Evolutionary conservation across 768 basidiomycete species (phyloP).

Genomic region (Termitomyces sp.): DNA sequence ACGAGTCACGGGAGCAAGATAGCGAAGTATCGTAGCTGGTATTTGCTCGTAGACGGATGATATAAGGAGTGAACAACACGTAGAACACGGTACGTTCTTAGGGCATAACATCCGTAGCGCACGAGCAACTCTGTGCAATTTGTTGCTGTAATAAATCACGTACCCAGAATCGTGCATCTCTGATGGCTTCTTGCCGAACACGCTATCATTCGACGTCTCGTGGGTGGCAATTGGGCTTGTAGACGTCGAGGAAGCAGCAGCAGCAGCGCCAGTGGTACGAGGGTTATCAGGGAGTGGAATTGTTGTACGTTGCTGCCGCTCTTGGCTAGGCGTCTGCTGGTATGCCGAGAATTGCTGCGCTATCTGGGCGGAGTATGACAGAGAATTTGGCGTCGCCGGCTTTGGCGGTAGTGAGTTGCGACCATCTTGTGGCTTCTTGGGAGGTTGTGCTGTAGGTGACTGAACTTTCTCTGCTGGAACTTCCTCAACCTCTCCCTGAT

Average conservation of each 20-base stretch:
- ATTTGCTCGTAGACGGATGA: conserved; percentile 17
- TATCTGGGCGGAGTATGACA: conserved; percentile 60
- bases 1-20: conserved; percentile 19
- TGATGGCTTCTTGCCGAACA: conserved; percentile 55
- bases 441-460: not conserved
- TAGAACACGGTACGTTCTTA: conserved; percentile 12
- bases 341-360: conserved; percentile 61
- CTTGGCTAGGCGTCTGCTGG: conserved; percentile 62
- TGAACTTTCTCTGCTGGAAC: conserved; percentile 14
- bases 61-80: conserved; percentile 7
- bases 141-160: conserved; percentile 26
- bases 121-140: not conserved
- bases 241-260: conserved; percentile 4
- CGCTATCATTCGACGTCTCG: conserved; percentile 27
- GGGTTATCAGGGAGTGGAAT: conserved; percentile 20
- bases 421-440: conserved; percentile 14
- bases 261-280: conserved; percentile 15
- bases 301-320: conserved; percentile 41
- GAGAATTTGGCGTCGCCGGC: conserved; percentile 21
- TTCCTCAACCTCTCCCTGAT: conserved; percentile 17
- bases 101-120: not conserved
- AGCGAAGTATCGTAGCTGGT: conserved; percentile 27
- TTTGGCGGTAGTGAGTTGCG: conserved; percentile 21
- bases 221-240: conserved; percentile 23
- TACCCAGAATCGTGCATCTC: conserved; percentile 85